Evolutionary conservation across 208 protist species (phyloP), one percentile per base, ranked within the genome.

Genomic region (Angomonas desouzai): DNA sequence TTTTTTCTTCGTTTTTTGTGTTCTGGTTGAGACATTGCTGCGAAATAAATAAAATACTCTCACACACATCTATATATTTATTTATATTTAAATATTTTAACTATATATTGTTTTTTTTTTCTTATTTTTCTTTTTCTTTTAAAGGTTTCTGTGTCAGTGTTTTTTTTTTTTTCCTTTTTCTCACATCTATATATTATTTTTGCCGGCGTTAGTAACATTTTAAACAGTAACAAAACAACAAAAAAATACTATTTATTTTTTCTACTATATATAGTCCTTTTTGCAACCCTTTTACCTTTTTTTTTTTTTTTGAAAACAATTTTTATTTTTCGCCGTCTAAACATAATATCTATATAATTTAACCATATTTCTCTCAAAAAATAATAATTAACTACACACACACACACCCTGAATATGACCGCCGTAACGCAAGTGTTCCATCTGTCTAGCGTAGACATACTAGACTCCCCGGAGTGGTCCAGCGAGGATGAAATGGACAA

Each of bases 401-500:
- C n/a, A n/a, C n/a, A n/a, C n/a, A n/a, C n/a, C n/a, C n/a, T n/a
- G n/a, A n/a, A n/a, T n/a, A 40, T 40, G 36, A 6, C 36, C 6
- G 28, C 22, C 34, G 40, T 13, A 3, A 32, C 60, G 29, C 9
- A 34, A 30, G 43, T 22, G 3, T 62, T 81, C 22, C 29, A 68
- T 11, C 51, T 82, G 9, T 47, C 55, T 0, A 65, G 64, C 11
- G 67, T 82, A 25, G 64, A 68, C 2, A 22, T 77, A 7, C 68
- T 82, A 6, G 68, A 82, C 40, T 82, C 76, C 1, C 76, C 76
- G 10, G 62, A 60, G 55, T 82, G 76, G 71, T 77, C 71, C 29
- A 77, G 72, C 51, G 76, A 82, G 4, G 76, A 82, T n/a, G 76
- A 82, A 58, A 64, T 80, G 6, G 74, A 80, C 53, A 80, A 80